Base-by-base conservation (phyloP, 148 eudicot genomes). In the Nepenthes gracilis region DNA sequence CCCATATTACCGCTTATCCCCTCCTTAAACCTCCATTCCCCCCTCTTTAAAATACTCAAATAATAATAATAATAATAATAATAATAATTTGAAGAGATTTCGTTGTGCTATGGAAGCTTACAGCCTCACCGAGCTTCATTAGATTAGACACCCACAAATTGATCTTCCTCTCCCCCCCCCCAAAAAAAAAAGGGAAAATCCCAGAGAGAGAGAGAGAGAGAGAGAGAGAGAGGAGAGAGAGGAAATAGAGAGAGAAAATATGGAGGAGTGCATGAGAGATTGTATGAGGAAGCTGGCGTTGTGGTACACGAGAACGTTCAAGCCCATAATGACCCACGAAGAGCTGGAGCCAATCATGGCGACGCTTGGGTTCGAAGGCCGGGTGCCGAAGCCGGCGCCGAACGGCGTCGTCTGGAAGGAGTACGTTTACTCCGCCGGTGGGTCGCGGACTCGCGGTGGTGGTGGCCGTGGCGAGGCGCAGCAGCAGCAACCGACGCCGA, bases 291-390 rank as follows among this genome's bases (percentile, higher is more conserved):
- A 82, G 54, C 64, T 85, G 12, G 74, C 81, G 6, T 15, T 85
- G 2, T 85, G 83, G 87, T 45, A 75, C 43, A 80, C 87, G 6
- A 64, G 61, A 12, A 73, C 72, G 8, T 85, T 85, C 67, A 80
- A 63, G 50, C 87, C 85, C 11, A 67, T 85, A 15, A 53, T 73
- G 56, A 71, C 75, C 7, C 91, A 82, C 60, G 81, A 85, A 11
- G 91, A 85, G 47, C 84, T 85, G 6, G 87, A 77, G 1, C 78
- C 77, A 12, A 71, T 80, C 11, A 64, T 85, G 79, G 63, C 76
- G 35, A 71, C 65, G 2, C 63, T 80, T 23, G 85, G 91, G 3
- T 85, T 85, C 64, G 47, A 73, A 0, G 48, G 58, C 49, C 67
- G 54, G 12, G 62, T 72, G 2, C 69, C 66, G 11, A 59, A 13